A percentile compares a stretch with the other conserved stretches of the same genome.
Evolutionary conservation across 192 early-diverging fungal species (phyloP).

Genomic region (Diversispora eburnea): DNA sequence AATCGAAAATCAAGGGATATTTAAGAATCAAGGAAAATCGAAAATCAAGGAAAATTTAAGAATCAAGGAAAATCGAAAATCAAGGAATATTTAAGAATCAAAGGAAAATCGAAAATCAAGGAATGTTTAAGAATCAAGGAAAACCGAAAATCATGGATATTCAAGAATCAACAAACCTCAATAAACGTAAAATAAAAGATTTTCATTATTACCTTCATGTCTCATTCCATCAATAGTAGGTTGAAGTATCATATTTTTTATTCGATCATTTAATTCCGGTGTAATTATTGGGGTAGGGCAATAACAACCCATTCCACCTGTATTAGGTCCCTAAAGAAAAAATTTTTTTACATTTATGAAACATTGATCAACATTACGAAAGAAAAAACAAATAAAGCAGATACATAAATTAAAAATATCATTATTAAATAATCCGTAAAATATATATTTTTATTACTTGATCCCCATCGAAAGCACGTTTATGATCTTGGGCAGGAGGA

Average conservation of each 20-base stretch:
- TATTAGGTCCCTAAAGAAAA: constrained; percentile 75
- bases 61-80: too few species aligned
- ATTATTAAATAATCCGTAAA: not conserved
- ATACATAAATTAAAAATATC: not conserved
- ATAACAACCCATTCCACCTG: constrained; percentile 99
- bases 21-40: too few species aligned
- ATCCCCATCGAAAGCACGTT: constrained; percentile 93
- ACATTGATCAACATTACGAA: too few species aligned
- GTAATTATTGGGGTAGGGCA: constrained; percentile 93
- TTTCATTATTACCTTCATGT: constrained; percentile 58
- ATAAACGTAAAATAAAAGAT: too few species aligned
- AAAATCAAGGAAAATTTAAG: too few species aligned
- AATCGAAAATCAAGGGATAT: too few species aligned
- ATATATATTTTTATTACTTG: constrained; percentile 20
- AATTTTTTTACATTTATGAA: too few species aligned
- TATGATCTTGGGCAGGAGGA: constrained; percentile 98
- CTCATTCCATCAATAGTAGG: constrained; percentile 97
- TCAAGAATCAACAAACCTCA: too few species aligned
- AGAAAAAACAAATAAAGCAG: not conserved
- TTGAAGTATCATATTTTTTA: constrained; percentile 79
- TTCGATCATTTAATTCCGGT: constrained; percentile 60
- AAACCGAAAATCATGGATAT: too few species aligned
- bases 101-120: too few species aligned
- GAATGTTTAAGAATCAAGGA: too few species aligned
- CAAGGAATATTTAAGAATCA: too few species aligned